These are phyloP conservation scores for Trypanosoma vivax DNA, from an alignment of 208 protist genomes.

Conservation along the genomic window DNA sequence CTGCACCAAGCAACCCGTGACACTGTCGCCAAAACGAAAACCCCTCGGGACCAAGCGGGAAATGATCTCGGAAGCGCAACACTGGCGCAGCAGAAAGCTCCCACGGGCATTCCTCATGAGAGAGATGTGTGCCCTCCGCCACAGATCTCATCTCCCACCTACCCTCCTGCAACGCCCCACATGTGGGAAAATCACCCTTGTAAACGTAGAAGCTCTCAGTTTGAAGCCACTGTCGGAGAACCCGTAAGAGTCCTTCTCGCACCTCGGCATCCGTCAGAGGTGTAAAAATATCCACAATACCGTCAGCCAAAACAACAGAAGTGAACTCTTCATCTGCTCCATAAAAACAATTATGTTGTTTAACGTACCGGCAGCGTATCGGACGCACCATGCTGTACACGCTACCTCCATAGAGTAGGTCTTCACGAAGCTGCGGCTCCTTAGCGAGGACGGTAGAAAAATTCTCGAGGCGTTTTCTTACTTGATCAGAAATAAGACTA, in stretches of 20 bases:
- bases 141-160: too few species aligned
- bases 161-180: too few species aligned
- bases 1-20: neutral
- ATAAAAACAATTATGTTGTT: constrained; percentile 68
- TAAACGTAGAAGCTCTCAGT: neutral
- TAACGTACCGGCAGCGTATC: constrained; percentile 47
- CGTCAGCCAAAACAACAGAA: constrained; percentile 32
- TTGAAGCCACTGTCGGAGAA: constrained; percentile 11
- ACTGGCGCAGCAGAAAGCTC: constrained; percentile 30
- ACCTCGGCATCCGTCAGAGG: constrained; percentile 21
- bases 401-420: constrained; percentile 19
- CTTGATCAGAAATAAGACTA: constrained; percentile 9
- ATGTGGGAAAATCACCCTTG: neutral
- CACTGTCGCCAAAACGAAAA: neutral
- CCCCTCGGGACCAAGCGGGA: constrained; percentile 54
- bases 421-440: constrained; percentile 13
- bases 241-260: neutral
- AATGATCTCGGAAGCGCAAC: constrained; percentile 35
- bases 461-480: constrained; percentile 26
- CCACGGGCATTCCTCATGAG: constrained; percentile 7
- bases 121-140: neutral
- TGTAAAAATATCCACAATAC: constrained; percentile 40
- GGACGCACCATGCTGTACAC: constrained; percentile 28
- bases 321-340: constrained; percentile 37
- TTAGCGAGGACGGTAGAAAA: constrained; percentile 33